Evolutionary conservation across 345 rosid genomes (phyloP).

Genomic region (Alliaria petiolata): DNA sequence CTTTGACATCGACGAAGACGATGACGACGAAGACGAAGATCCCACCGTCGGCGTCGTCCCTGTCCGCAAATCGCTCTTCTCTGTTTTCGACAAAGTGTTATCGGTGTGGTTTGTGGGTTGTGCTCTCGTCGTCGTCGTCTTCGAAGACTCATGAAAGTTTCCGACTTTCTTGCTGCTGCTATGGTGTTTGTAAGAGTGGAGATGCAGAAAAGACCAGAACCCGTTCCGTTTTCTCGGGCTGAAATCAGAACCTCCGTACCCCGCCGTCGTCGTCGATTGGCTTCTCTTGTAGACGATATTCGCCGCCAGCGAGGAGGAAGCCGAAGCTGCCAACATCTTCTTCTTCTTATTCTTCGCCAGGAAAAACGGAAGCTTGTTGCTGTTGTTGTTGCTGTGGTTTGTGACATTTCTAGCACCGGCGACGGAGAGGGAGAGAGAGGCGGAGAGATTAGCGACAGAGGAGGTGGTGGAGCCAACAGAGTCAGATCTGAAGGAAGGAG

Average conservation of each 20-base stretch:
- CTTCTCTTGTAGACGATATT: conserved; percentile 69
- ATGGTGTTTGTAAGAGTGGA: conserved; percentile 46
- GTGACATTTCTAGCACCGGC: conserved; percentile 37
- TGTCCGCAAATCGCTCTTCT: not conserved
- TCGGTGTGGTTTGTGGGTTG: not conserved
- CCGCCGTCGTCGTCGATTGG: conserved; percentile 46
- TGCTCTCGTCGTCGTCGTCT: not conserved
- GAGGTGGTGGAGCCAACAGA: conserved; percentile 12
- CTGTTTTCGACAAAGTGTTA: not conserved
- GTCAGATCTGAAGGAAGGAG: conserved; percentile 92
- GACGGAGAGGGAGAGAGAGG: conserved; percentile 43
- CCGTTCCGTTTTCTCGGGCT: conserved; percentile 65
- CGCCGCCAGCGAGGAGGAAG: conserved; percentile 40
- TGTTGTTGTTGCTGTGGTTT: not conserved
- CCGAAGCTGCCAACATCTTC: conserved; percentile 37
- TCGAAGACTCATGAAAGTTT: conserved; percentile 8
- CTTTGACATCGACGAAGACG: conserved; percentile 42
- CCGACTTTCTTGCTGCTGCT: conserved; percentile 39
- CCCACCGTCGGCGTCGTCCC: conserved; percentile 6
- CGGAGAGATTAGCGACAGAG: conserved; percentile 14
- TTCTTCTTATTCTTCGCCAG: conserved; percentile 75
- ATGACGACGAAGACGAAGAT: conserved; percentile 32
- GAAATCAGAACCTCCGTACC: conserved; percentile 37
- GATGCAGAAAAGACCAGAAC: conserved; percentile 86
- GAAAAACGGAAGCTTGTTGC: conserved; percentile 51